These are phyloP conservation scores for Taxillus chinensis DNA, from an alignment of 164 flowering plant species.

Conservation along the genomic window DNA sequence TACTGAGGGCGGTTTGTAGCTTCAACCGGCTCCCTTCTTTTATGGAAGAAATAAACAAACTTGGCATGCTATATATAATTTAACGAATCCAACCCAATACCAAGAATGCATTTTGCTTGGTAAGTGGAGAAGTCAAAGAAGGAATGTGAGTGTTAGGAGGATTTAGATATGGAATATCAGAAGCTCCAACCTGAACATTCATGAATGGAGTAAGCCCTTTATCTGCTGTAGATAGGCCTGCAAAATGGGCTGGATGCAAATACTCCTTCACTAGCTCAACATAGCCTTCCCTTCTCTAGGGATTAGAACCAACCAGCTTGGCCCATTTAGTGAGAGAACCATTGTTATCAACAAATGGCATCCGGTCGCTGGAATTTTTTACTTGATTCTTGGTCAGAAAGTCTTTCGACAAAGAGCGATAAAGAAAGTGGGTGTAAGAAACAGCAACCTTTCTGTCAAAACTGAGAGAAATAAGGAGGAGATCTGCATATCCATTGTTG, in stretches of 20 bases:
- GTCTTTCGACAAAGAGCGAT: slow-evolving; percentile 21
- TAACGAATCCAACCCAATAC: slow-evolving; percentile 43
- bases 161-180: slow-evolving; percentile 47
- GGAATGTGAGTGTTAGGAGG: slow-evolving; percentile 46
- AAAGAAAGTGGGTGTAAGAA: slow-evolving; percentile 34
- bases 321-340: slow-evolving; percentile 41
- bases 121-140: slow-evolving; percentile 34
- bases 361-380: slow-evolving; percentile 15
- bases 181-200: slow-evolving; percentile 18
- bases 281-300: slow-evolving; percentile 38
- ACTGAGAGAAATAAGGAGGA: slow-evolving; percentile 6
- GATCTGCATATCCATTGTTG: slow-evolving; percentile 22
- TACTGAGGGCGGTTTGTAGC: slow-evolving; percentile 43
- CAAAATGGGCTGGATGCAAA: slow-evolving; percentile 22
- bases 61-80: slow-evolving; percentile 18
- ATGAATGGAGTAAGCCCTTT: slow-evolving; percentile 29
- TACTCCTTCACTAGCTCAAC: slow-evolving; percentile 49
- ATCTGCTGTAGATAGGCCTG: slow-evolving; percentile 17
- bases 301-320: slow-evolving; percentile 38
- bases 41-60: slow-evolving; percentile 36
- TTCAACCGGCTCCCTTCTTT: slow-evolving; percentile 51
- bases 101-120: slow-evolving; percentile 37
- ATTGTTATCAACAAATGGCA: slow-evolving; percentile 43
- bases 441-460: slow-evolving; percentile 18
- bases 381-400: slow-evolving; percentile 16